Conservation (phyloP, 495 filamentous ascomycete species). For the Daldinia vernicosa region DNA sequence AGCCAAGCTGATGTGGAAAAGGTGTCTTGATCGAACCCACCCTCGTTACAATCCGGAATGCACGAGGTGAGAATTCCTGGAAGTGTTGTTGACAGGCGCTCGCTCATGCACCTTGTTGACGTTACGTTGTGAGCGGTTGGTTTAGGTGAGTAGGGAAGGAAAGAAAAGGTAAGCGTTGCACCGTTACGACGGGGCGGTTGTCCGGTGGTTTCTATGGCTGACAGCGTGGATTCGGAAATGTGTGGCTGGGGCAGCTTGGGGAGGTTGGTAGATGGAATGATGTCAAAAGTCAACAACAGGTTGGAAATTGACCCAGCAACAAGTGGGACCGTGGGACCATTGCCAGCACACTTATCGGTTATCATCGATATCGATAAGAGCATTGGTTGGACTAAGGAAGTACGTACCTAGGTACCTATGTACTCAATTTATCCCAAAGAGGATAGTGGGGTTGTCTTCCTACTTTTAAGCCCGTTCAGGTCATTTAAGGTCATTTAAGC, state of each 20-base stretch:
- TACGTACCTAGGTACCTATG: slow-evolving; percentile 9
- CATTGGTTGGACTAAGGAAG: neutral
- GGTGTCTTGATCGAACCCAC: slow-evolving; percentile 12
- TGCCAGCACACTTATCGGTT: neutral
- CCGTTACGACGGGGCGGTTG: slow-evolving; percentile 28
- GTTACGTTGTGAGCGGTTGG: slow-evolving; percentile 19
- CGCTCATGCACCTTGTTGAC: slow-evolving; percentile 20
- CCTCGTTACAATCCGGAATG: slow-evolving; percentile 13
- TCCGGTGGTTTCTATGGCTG: slow-evolving; percentile 41
- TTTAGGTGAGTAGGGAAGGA: slow-evolving; percentile 1
- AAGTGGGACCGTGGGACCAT: no score
- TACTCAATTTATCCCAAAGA: slow-evolving; percentile 16
- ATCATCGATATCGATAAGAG: slow-evolving; percentile 10
- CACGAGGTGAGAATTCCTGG: slow-evolving; percentile 26
- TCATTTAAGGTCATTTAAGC: neutral
- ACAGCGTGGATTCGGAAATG: slow-evolving; percentile 24
- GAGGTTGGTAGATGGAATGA: slow-evolving; percentile 35
- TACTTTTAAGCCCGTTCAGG: neutral
- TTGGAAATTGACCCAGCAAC: slow-evolving; percentile 43
- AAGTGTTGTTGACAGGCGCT: slow-evolving; percentile 8
- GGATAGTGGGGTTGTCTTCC: slow-evolving; percentile 13
- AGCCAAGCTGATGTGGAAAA: slow-evolving; percentile 32
- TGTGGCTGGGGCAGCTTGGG: slow-evolving; percentile 29
- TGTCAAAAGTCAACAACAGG: slow-evolving; percentile 49
- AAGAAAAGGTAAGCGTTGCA: slow-evolving; percentile 1